Conservation (phyloP, 2,329 filamentous ascomycete species). For the Biscogniauxia marginata region DNA sequence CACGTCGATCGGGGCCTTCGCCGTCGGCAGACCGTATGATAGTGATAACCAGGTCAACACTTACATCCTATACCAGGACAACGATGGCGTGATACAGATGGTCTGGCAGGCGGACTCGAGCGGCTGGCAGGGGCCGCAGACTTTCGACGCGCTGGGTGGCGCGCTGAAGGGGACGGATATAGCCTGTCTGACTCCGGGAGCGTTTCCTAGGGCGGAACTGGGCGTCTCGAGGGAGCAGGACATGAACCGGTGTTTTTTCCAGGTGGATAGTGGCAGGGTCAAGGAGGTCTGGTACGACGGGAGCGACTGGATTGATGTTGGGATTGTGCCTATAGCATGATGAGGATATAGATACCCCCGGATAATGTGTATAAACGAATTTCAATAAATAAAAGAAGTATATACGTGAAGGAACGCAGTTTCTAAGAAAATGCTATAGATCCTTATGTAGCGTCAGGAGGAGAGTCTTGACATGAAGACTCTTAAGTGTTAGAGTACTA, state of each 20-base stretch:
- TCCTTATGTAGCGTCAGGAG: too few species aligned
- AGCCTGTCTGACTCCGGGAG: constrained; percentile 19
- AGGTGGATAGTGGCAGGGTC: constrained; percentile 10
- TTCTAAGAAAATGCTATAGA: too few species aligned
- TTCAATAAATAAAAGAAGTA: too few species aligned
- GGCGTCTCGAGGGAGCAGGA: constrained; percentile 21
- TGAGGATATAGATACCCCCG: too few species aligned
- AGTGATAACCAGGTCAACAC: constrained; percentile 21
- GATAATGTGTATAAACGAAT: too few species aligned
- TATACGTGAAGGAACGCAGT: too few species aligned
- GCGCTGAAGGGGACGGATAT: constrained; percentile 21
- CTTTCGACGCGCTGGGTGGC: constrained; percentile 16
- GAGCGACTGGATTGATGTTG: constrained; percentile 16
- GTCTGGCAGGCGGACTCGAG: constrained; percentile 24
- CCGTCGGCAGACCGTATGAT: constrained; percentile 22
- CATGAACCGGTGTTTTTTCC: constrained; percentile 27
- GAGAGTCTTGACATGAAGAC: too few species aligned
- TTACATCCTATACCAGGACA: constrained; percentile 24
- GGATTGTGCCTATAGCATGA: constrained; percentile 13
- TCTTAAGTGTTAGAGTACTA: too few species aligned
- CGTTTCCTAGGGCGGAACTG: constrained; percentile 7
- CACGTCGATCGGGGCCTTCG: constrained; percentile 21
- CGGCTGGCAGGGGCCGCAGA: constrained; percentile 22
- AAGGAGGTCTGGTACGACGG: constrained; percentile 26
- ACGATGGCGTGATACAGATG: constrained; percentile 16